Base-by-base conservation (phyloP, 83 land plant genomes). In the Thuja plicata region DNA sequence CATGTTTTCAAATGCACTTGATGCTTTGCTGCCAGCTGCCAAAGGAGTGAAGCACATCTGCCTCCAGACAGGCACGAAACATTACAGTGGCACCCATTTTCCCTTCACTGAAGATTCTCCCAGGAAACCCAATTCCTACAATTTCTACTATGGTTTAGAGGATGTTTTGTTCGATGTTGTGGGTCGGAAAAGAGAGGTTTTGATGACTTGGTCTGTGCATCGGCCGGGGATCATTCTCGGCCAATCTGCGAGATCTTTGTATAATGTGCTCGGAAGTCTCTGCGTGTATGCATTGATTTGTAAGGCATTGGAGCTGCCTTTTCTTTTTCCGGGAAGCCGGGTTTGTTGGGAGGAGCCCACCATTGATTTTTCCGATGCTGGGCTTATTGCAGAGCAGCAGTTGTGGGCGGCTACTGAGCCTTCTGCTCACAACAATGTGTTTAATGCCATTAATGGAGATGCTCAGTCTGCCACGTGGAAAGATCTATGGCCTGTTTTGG, bases 201-300 rank as follows among this genome's bases (percentile, higher is more conserved):
- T 92, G 57, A 87, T 92, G 48, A 87, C 89, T 21, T 96, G 96
- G 95, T 93, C 95, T 24, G 94, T 96, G 37, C 96, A 93, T 87
- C 91, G 98, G 62, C 98, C 98, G 1, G 95, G 96, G 0, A 52
- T 94, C 54, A 81, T 97, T 0, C 30, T 94, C 32, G 97, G 97
- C 7, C 80, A 91, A 45, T 94, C 97, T 1, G 32, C 71, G 0
- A 40, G 96, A 55, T 92, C 93, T 66, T 50, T 46, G 50, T 92
- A 86, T 88, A 96, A 96, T 74, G 79, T 92, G 62, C 82, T 96
- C 54, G 96, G 96, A 0, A 55, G 92, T 43, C 78, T 94, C 15
- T 40, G 92, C 3, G 98, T 97, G 10, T 97, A 94, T 77, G 98
- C 94, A 1, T 80, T 90, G 52, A 73, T 97, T 2, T 94, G 97